These are phyloP conservation scores for Lotmaria passim DNA, from an alignment of 208 protist species.

Conservation along the genomic window DNA sequence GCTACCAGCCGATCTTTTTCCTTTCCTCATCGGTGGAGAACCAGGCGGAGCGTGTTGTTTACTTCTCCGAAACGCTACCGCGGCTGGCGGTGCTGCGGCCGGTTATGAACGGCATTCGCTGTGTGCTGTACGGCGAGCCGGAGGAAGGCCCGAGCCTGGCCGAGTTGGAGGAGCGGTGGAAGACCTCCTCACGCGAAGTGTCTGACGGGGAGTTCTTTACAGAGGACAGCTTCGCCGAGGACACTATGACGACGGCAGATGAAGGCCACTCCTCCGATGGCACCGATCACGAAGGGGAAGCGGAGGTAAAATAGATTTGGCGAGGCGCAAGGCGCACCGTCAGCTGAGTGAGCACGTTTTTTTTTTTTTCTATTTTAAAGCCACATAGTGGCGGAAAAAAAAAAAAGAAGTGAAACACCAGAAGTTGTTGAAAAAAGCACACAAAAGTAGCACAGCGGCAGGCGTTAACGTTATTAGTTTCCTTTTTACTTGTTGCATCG, in stretches of 20 bases:
- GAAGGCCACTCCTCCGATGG: conserved; percentile 18
- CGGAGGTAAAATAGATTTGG: not conserved
- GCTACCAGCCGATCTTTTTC: conserved; percentile 83
- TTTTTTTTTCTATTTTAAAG: conserved; percentile 8
- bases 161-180: conserved; percentile 48
- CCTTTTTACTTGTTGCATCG: no score
- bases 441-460: no score
- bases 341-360: not conserved
- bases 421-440: no score
- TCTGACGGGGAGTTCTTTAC: conserved; percentile 19
- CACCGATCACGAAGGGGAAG: conserved; percentile 14
- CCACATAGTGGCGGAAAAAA: not conserved
- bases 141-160: conserved; percentile 64
- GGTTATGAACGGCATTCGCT: conserved; percentile 70
- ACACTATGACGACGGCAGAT: conserved; percentile 31
- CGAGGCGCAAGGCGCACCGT: no score
- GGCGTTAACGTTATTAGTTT: no score
- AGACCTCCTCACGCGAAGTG: conserved; percentile 18
- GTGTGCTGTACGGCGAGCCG: conserved; percentile 75
- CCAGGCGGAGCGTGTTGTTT: conserved; percentile 52
- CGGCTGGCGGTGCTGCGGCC: conserved; percentile 71
- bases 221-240: conserved; percentile 46
- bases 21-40: conserved; percentile 84
- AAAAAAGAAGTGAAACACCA: no score
- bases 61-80: conserved; percentile 79